Conservation (phyloP, 352 stramenopile species). For the Globisporangium paddicum region DNA sequence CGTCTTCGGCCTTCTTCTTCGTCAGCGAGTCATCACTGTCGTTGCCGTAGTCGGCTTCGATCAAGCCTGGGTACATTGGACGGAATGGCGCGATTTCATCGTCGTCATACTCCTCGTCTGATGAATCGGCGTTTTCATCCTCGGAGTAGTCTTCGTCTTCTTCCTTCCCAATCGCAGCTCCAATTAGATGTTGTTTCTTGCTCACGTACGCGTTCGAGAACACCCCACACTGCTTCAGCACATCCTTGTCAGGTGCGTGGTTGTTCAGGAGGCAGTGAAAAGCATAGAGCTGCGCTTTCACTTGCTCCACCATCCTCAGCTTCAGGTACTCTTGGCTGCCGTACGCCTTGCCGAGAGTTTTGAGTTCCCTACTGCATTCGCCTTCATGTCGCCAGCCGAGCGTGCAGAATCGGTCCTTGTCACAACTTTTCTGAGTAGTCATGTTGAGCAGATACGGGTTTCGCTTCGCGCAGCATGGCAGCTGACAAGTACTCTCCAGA, state of each 20-base stretch:
- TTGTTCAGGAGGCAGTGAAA: slow-evolving; percentile 88
- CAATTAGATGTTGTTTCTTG: slow-evolving; percentile 57
- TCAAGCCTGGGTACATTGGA: slow-evolving; percentile 54
- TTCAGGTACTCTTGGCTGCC: slow-evolving; percentile 59
- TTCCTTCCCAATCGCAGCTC: slow-evolving; percentile 37
- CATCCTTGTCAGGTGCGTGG: slow-evolving; percentile 78
- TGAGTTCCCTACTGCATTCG: slow-evolving; percentile 77
- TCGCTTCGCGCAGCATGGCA: slow-evolving; percentile 78
- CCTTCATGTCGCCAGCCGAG: slow-evolving; percentile 64
- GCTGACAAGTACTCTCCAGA: slow-evolving; percentile 72
- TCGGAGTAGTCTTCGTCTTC: slow-evolving; percentile 78
- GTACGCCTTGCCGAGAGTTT: slow-evolving; percentile 59
- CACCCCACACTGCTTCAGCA: slow-evolving; percentile 84
- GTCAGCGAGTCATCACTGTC: slow-evolving; percentile 25
- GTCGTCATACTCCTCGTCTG: slow-evolving; percentile 61
- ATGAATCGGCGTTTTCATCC: slow-evolving; percentile 52
- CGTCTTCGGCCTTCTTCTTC: slow-evolving; percentile 62
- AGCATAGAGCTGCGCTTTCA: slow-evolving; percentile 85
- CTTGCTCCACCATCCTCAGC: slow-evolving; percentile 79
- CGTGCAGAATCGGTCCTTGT: slow-evolving; percentile 84
- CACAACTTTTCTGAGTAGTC: slow-evolving; percentile 52
- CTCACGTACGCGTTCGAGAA: slow-evolving; percentile 78
- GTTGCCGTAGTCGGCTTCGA: slow-evolving; percentile 36
- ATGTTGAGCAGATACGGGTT: slow-evolving; percentile 58
- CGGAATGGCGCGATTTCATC: slow-evolving; percentile 42